Conservation (phyloP, 73 alveolate species). For the Blepharisma japonicum region DNA sequence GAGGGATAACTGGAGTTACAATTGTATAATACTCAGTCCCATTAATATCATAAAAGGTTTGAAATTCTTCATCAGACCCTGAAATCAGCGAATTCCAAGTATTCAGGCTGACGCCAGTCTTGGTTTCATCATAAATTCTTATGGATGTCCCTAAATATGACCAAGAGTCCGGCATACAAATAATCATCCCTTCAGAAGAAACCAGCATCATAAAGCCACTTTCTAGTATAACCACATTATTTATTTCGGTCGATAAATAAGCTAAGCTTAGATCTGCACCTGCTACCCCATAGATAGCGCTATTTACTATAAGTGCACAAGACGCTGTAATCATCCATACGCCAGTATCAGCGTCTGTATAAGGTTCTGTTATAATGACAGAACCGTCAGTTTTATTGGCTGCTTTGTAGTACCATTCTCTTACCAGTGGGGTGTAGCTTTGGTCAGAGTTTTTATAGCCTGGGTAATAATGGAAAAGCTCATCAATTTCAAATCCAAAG, state of each 20-base stretch:
- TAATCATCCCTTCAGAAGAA: not conserved
- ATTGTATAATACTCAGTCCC: constrained; percentile 16
- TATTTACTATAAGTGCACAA: not conserved
- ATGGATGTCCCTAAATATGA: not conserved
- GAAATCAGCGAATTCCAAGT: not conserved
- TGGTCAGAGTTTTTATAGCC: not conserved
- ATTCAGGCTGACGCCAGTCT: not conserved
- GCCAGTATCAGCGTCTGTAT: not conserved
- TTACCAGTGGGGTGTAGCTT: constrained; percentile 15
- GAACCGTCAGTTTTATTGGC: not conserved
- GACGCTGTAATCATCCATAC: not conserved
- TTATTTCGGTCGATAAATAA: not conserved
- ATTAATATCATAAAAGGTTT: not conserved
- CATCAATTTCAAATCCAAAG: constrained; percentile 1
- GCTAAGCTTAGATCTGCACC: not conserved
- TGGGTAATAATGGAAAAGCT: not conserved
- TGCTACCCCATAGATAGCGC: not conserved
- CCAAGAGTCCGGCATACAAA: constrained; percentile 15
- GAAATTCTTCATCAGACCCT: not conserved
- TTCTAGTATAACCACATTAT: not conserved
- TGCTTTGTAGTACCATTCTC: constrained; percentile 28
- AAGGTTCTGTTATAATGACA: constrained; percentile 6
- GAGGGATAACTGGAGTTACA: not conserved
- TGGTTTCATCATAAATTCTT: constrained; percentile 20
- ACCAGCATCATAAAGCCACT: constrained; percentile 11